Conservation (phyloP, 2,329 filamentous ascomycete genomes). For the Fusarium annulatum region DNA sequence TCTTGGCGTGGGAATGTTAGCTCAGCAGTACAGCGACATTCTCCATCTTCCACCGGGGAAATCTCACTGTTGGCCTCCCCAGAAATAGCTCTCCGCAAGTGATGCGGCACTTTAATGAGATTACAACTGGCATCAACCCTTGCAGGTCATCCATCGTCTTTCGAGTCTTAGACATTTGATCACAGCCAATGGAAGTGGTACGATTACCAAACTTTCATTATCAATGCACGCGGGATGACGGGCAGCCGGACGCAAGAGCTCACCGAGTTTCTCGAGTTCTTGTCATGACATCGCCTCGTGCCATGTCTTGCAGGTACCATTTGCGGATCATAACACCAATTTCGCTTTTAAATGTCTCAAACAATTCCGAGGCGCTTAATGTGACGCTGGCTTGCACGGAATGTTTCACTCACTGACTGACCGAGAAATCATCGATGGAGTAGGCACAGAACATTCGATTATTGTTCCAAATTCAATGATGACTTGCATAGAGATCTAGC, state of each 20-base stretch:
- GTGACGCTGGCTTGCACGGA: background rate
- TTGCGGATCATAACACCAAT: background rate
- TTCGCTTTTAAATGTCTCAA: background rate
- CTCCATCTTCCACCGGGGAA: background rate
- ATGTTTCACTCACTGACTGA: background rate
- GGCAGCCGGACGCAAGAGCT: background rate
- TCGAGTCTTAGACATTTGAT: background rate
- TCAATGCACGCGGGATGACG: background rate
- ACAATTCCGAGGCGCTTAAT: background rate
- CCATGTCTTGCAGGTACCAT: background rate
- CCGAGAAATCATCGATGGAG: background rate
- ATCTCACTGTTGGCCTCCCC: background rate
- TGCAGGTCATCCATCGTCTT: background rate
- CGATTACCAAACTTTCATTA: constrained; percentile 18
- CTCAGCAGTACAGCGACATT: background rate
- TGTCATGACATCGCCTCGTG: background rate
- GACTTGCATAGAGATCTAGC: background rate
- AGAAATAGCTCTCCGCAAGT: background rate
- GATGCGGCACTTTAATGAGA: background rate
- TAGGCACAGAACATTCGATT: background rate
- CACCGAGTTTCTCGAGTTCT: background rate
- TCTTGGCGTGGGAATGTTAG: accelerated
- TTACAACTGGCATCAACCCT: background rate
- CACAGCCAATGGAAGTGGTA: constrained; percentile 26
- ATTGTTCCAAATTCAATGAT: background rate